Evolutionary conservation across 2,329 filamentous ascomycete genomes (phyloP).

Genomic region (Fusarium agapanthi): DNA sequence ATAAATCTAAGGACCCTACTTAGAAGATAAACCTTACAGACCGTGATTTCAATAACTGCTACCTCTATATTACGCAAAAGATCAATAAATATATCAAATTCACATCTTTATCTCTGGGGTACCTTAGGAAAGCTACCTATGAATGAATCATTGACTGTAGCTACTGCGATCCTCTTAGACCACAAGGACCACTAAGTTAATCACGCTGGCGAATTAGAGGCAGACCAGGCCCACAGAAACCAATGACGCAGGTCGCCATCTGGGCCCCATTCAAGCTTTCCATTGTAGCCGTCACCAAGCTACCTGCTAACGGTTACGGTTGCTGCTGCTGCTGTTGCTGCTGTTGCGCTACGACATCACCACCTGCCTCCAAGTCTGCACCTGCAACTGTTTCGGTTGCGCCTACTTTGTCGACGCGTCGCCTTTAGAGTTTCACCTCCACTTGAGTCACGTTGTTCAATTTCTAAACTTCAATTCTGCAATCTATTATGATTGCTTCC

Average conservation of each 20-base stretch:
- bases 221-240: neutral
- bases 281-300: constrained; percentile 28
- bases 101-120: neutral
- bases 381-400: constrained; percentile 20
- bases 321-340: neutral
- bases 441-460: neutral
- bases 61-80: neutral
- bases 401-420: constrained; percentile 20
- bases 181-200: constrained; percentile 17
- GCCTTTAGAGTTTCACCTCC: constrained; percentile 18
- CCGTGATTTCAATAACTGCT: neutral
- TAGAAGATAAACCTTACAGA: neutral
- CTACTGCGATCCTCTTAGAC: constrained; percentile 9
- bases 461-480: constrained; percentile 2
- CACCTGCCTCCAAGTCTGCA: constrained; percentile 15
- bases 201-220: constrained; percentile 25
- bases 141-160: constrained; percentile 30
- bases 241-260: constrained; percentile 37
- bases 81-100: neutral
- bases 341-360: constrained; percentile 26
- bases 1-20: too few relatives aligned
- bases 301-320: neutral
- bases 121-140: neutral
- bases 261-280: constrained; percentile 16
- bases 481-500: constrained; percentile 26